Evolutionary conservation across 1,139 yeast species (phyloP).

Genomic region (Oligophagozyma castellii): DNA sequence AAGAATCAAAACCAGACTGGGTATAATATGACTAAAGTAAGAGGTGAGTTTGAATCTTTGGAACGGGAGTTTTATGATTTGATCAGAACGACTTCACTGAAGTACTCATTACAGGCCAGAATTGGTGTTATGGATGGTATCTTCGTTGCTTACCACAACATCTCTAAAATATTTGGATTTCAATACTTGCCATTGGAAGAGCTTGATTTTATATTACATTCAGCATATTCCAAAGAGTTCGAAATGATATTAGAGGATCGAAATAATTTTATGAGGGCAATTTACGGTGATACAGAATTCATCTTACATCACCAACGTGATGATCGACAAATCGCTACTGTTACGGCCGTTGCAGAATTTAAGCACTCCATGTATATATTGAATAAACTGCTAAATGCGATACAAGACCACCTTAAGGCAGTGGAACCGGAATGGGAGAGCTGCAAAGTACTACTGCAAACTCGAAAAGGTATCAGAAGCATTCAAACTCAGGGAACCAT

Average conservation of each 20-base stretch:
- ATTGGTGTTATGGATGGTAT: conserved; percentile 97
- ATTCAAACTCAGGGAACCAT: conserved; percentile 5
- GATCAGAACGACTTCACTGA: conserved; percentile 60
- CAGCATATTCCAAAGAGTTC: conserved; percentile 17
- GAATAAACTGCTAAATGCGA: conserved; percentile 34
- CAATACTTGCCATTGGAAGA: conserved; percentile 69
- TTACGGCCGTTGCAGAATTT: conserved; percentile 63
- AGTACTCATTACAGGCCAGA: conserved; percentile 82
- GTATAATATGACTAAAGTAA: conserved; percentile 48
- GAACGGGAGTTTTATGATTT: conserved; percentile 71
- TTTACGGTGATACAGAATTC: conserved; percentile 14
- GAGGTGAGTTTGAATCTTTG: conserved; percentile 63
- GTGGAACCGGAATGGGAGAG: conserved; percentile 10
- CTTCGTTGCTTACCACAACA: conserved; percentile 80
- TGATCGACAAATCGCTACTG: conserved; percentile 27
- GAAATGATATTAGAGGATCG: conserved; percentile 17
- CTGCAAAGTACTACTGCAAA: conserved; percentile 17
- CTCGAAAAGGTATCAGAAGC: conserved; percentile 6
- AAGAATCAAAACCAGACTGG: conserved; percentile 38
- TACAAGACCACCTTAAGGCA: conserved; percentile 21
- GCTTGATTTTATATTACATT: conserved; percentile 49
- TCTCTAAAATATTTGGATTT: conserved; percentile 72
- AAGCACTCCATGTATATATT: conserved; percentile 47
- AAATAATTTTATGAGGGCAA: conserved; percentile 22
- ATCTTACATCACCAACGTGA: conserved; percentile 13